Percentiles rank a stretch among this genome's conserved stretches.
Conservation (phyloP, 169 alveolate genomes). For the Eimeria acervulina region DNA sequence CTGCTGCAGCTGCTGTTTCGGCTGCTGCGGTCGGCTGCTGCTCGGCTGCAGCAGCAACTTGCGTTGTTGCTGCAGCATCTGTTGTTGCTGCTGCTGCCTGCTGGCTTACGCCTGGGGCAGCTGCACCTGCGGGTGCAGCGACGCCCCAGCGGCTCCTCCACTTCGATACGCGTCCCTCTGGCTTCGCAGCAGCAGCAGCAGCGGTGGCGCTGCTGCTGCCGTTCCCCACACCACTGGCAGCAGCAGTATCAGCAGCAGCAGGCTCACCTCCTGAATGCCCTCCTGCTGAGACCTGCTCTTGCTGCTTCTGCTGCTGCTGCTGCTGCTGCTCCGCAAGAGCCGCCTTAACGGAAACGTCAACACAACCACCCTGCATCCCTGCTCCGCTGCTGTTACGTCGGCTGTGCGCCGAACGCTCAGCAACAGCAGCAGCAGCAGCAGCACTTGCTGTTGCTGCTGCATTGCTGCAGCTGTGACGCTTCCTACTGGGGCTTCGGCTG, state of each 20-base stretch:
- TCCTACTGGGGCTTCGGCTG: conserved; percentile 32
- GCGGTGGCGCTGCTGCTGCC: background rate
- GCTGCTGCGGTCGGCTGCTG: background rate
- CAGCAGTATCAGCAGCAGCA: conserved; percentile 37
- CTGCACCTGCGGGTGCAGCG: background rate
- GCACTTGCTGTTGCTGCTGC: background rate
- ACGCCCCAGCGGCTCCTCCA: conserved; percentile 61
- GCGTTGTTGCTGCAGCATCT: background rate
- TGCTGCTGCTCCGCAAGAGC: too few relatives aligned
- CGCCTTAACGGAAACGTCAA: background rate
- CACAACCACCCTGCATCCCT: conserved; percentile 68
- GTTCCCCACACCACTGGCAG: background rate
- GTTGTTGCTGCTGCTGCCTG: background rate
- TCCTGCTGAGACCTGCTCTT: conserved; percentile 86
- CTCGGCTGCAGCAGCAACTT: background rate
- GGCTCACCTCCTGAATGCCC: conserved; percentile 93
- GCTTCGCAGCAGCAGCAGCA: background rate
- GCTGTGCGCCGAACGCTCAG: conserved; percentile 84
- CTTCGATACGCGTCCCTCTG: conserved; percentile 3
- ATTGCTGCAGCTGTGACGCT: background rate
- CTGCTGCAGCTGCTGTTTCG: conserved; percentile 23
- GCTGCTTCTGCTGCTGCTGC: conserved; percentile 28
- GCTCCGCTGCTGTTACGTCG: conserved; percentile 90
- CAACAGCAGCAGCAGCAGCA: background rate
- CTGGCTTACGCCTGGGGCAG: background rate